Base-by-base conservation (phyloP, 2,329 filamentous ascomycete genomes). In the Rhynchosporium secalis region DNA sequence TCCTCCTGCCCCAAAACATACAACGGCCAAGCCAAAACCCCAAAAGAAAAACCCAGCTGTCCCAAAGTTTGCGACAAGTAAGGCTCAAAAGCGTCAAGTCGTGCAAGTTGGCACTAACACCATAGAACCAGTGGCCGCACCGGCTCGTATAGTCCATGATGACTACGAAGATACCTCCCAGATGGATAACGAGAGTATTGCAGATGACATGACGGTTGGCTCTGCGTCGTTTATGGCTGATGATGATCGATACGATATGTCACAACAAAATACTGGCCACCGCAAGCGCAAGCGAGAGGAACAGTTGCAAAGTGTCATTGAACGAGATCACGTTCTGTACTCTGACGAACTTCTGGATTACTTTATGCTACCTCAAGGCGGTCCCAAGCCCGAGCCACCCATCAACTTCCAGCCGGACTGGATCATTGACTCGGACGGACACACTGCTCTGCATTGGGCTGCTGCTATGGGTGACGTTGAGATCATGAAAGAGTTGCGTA, bases 381-480 rank as follows among this genome's bases (percentile, higher is more conserved):
- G 85, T 87, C 43, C 93, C 92, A 1, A 64, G 31, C 66, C 66
- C 5, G 86, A 91, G 64, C 93, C 94, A 2, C 95, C 95, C 0
- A 80, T 86, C 40, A 89, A 92, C 73, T 96, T 96, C 71, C 88
- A 96, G 72, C 87, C 96, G 5, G 90, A 99, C 76, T 90, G 91
- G 75, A 83, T 88, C n/a, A 97, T 99, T 66, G 95, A 99, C 74
- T 90, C 92, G 48, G 92, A 96, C 71, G 88, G 89, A 9, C 93
- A 98, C 72, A 96, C 92, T 2, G 93, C 94, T 5, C 83, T 99
- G 68, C 95, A 99, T 74, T 99, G 95, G 95, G 95, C 93, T 20
- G 92, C 92, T 58, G 92, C 95, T 29, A 99, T 99, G 94, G 95
- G 95, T 62, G 95, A 98, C 69, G 81, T 97, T 36, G 90, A 94